These are phyloP conservation scores for Chamaecyparis obtusa DNA, from an alignment of 75 land plant species.

Conservation along the genomic window DNA sequence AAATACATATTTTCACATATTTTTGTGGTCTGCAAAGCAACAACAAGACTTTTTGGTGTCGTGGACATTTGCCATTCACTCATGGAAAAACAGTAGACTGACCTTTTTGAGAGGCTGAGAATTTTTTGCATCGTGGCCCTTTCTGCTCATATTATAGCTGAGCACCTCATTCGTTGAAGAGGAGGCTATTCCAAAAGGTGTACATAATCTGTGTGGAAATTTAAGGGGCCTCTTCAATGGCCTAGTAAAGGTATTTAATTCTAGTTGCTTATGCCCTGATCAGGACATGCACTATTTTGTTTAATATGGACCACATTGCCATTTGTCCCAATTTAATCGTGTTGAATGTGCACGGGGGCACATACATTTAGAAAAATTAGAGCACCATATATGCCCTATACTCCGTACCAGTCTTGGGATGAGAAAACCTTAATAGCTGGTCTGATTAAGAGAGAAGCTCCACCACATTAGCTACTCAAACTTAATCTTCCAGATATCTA, in stretches of 20 bases:
- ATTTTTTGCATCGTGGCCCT: conserved; percentile 7
- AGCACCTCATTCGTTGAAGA: background rate
- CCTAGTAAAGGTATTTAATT: background rate
- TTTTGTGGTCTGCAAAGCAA: background rate
- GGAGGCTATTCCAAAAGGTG: background rate
- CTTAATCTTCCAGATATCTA: background rate
- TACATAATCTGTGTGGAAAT: background rate
- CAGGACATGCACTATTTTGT: background rate
- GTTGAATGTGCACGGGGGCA: background rate
- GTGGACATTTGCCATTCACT: background rate
- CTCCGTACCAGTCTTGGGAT: background rate
- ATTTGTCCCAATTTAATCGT: background rate
- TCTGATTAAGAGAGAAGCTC: background rate
- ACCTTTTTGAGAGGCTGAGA: background rate
- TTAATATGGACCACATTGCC: background rate
- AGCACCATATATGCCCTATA: background rate
- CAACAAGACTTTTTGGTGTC: background rate
- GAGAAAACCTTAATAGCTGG: background rate
- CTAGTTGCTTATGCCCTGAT: background rate
- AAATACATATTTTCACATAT: background rate
- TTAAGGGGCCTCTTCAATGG: background rate
- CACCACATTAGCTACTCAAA: background rate
- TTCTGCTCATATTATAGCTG: background rate
- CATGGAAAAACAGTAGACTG: background rate
- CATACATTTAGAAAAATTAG: background rate